phyloP scores from a whole-genome alignment of 345 rosid species.

The Limnanthes douglasii region DNA sequence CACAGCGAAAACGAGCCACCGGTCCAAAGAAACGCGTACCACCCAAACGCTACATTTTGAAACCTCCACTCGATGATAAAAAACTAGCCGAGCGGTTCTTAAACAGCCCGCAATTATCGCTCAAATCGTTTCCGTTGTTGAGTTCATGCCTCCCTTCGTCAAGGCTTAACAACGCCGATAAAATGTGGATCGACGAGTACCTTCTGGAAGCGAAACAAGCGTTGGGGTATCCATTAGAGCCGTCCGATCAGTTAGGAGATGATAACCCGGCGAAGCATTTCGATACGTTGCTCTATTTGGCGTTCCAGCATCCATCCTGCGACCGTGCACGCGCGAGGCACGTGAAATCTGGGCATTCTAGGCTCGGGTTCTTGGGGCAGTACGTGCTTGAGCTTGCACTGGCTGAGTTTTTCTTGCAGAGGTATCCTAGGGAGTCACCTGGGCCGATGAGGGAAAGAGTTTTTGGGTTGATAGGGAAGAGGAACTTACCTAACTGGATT shows the following conservation, averaged over 20 bases:
- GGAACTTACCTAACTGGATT: conserved; percentile 72
- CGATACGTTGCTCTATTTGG: conserved; percentile 65
- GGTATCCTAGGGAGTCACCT: conserved; percentile 83
- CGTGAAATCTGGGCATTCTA: conserved; percentile 72
- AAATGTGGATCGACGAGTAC: conserved; percentile 86
- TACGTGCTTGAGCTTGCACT: conserved; percentile 82
- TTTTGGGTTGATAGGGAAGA: conserved; percentile 86
- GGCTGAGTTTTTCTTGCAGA: conserved; percentile 73
- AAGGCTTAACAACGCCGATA: conserved; percentile 71
- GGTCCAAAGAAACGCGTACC: conserved; percentile 59
- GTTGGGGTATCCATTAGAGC: conserved; percentile 69
- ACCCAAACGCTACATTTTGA: conserved; percentile 54
- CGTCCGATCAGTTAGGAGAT: conserved; percentile 41
- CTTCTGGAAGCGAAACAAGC: conserved; percentile 91
- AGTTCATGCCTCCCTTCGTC: conserved; percentile 83
- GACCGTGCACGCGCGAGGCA: conserved; percentile 78
- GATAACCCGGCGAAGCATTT: conserved; percentile 96
- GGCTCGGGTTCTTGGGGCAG: conserved; percentile 75
- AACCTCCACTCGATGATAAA: conserved; percentile 85
- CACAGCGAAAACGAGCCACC: conserved; percentile 53
- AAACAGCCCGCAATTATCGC: conserved; percentile 78
- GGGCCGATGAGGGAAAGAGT: conserved; percentile 94
- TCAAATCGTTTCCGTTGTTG: conserved; percentile 67
- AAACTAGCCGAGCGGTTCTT: conserved; percentile 58
- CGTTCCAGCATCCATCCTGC: conserved; percentile 84